phyloP scores from a whole-genome alignment of 2,329 filamentous ascomycete genomes.

The Scedosporium aurantiacum region DNA sequence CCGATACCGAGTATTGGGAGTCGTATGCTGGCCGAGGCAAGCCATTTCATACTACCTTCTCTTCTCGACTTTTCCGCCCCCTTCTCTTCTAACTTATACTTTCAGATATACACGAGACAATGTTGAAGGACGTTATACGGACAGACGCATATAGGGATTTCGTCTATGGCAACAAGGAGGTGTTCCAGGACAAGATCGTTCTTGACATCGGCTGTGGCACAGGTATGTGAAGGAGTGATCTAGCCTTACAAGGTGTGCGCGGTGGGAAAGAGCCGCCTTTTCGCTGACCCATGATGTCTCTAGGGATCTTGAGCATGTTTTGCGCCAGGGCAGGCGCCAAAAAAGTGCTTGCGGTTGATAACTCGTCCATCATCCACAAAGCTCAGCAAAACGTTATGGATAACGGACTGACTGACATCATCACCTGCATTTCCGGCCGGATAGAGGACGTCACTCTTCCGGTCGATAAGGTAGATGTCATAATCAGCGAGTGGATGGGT shows the following conservation, averaged over 20 bases:
- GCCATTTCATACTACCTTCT: conserved; percentile 10
- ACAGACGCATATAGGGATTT: conserved; percentile 93
- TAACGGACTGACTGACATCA: conserved; percentile 62
- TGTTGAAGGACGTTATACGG: conserved; percentile 82
- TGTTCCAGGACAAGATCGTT: conserved; percentile 78
- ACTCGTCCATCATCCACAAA: conserved; percentile 80
- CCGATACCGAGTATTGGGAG: conserved; percentile 45
- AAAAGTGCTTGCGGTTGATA: conserved; percentile 83
- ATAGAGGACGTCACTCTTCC: conserved; percentile 78
- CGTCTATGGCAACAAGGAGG: conserved; percentile 79
- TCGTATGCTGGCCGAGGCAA: conserved; percentile 50
- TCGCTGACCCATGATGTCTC: neutral
- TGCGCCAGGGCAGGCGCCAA: conserved; percentile 81
- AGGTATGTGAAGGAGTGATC: conserved; percentile 25
- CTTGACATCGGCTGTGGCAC: conserved; percentile 85
- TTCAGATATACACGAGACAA: conserved; percentile 85
- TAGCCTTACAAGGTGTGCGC: conserved; percentile 11
- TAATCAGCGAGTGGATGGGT: conserved; percentile 97
- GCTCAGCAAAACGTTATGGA: conserved; percentile 74
- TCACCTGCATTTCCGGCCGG: conserved; percentile 73
- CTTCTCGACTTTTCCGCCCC: neutral
- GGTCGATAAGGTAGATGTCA: conserved; percentile 77
- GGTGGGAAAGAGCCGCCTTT: neutral
- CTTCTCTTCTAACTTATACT: neutral
- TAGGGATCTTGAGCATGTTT: conserved; percentile 85